Evolutionary conservation across 2,329 filamentous ascomycete genomes (phyloP).

Genomic region (Botryosphaeria dothidea): DNA sequence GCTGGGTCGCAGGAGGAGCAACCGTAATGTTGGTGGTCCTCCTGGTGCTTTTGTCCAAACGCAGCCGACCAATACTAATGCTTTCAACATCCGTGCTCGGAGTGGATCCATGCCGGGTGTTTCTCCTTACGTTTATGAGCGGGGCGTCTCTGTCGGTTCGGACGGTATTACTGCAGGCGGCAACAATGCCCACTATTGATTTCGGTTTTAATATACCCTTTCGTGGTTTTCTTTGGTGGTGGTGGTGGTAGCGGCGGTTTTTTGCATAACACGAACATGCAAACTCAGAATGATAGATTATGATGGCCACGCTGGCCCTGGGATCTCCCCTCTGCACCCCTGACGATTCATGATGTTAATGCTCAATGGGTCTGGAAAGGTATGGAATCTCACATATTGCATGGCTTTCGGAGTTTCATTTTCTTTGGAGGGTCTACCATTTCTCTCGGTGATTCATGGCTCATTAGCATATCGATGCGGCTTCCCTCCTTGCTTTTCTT

Average conservation of each 20-base stretch:
- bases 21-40: conserved; percentile 33
- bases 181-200: conserved; percentile 17
- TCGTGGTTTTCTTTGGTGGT: not conserved
- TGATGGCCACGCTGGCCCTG: conserved; percentile 6
- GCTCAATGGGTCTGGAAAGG: not conserved
- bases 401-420: conserved; percentile 5
- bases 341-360: conserved; percentile 5
- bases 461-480: not conserved
- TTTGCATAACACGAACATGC: not conserved
- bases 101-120: conserved; percentile 31
- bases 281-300: conserved; percentile 9
- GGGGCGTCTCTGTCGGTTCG: conserved; percentile 22
- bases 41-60: conserved; percentile 28
- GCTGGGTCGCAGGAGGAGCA: conserved; percentile 36
- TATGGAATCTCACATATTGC: not conserved
- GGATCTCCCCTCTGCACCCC: not conserved
- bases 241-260: not conserved
- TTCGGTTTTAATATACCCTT: not conserved
- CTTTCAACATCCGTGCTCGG: conserved; percentile 30
- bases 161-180: conserved; percentile 33
- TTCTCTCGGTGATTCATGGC: no score
- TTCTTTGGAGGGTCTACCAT: not conserved
- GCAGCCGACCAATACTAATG: conserved; percentile 31
- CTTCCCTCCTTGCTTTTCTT: no score
- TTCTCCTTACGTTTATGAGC: conserved; percentile 29